Evolutionary conservation across 2,329 filamentous ascomycete species (phyloP), one percentile per base, ranked within the genome.

Genomic region (Lachnum nothofagi): DNA sequence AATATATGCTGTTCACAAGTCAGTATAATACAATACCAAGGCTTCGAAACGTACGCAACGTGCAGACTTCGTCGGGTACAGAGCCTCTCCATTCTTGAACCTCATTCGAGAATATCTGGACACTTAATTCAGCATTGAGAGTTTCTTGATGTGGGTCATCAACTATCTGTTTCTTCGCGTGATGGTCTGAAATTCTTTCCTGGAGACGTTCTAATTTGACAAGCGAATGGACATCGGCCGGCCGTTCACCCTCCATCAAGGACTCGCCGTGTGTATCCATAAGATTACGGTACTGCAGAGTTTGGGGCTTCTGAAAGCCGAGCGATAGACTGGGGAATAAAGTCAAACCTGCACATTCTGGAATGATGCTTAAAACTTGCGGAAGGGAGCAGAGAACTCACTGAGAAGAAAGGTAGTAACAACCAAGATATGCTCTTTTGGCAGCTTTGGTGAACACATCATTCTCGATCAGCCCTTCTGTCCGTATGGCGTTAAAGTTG

Each of bases 321-420:
- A 49, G 46, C 17, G 53, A 45, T n/a, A 57, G 31, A n/a, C 58
- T 62, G 9, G 38, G 19, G 17, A 33, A 43, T 16, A 48, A 4
- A 49, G 47, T 23, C 16, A 46, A 22, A 14, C n/a, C 19, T 27
- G 3, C n/a, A n/a, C n/a, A n/a, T n/a, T n/a, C n/a, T n/a, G 27
- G 9, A 4, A 16, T 20, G 16, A 31, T 7, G 41, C 22, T n/a
- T 19, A 27, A 12, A 25, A 10, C 34, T 14, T 17, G 5, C 16
- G 34, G 9, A 39, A 20, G 20, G 10, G 22, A 7, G 8, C 16
- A 22, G 23, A 2, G 20, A 16, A 34, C 57, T 27, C 54, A 67
- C 64, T 55, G 40, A 44, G 58, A 59, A 7, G 58, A 59, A 9
- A 66, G 31, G 45, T 64, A 65, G 45, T 63, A 67, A 35, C 58